phyloP scores from a whole-genome alignment of 2,329 filamentous ascomycete genomes.

The Aspergillus brunneoviolaceus region DNA sequence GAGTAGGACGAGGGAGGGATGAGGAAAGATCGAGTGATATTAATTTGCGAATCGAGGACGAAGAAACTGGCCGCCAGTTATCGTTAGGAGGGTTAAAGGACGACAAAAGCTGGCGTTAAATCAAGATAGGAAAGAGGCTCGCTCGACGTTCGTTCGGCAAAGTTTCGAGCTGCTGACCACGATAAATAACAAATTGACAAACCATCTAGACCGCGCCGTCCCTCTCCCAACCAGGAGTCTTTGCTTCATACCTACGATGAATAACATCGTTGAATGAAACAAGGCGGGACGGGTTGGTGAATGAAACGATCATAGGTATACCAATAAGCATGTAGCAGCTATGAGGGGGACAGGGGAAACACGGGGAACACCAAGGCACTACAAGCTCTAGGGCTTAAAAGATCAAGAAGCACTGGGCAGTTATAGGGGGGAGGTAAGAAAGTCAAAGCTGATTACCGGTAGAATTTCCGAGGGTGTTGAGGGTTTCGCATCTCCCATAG shows the following conservation, averaged over 20 bases:
- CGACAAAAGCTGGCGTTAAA: slow-evolving; percentile 22
- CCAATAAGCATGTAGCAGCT: background rate
- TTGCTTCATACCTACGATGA: slow-evolving; percentile 9
- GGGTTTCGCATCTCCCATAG: background rate
- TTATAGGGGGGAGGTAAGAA: background rate
- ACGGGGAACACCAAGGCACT: background rate
- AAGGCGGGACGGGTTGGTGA: background rate
- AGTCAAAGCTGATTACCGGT: slow-evolving; percentile 1
- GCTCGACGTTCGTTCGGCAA: slow-evolving; percentile 29
- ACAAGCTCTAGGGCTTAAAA: background rate
- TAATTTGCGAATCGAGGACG: slow-evolving; percentile 25
- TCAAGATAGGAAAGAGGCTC: slow-evolving; percentile 20
- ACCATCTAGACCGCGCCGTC: slow-evolving; percentile 9
- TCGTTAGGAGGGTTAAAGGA: slow-evolving; percentile 24
- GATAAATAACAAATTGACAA: slow-evolving; percentile 27
- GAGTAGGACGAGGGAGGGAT: slow-evolving; percentile 18
- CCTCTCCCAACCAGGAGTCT: background rate
- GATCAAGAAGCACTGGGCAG: background rate
- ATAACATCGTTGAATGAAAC: background rate
- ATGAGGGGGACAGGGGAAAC: background rate
- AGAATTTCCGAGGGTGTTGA: too few species aligned
- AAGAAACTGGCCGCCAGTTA: slow-evolving; percentile 23
- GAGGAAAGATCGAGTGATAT: slow-evolving; percentile 22
- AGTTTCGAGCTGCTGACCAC: slow-evolving; percentile 29
- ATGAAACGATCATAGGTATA: background rate